phyloP scores from a whole-genome alignment of 1,284 basidiomycete species.

The Apiotrichum laibachii region DNA sequence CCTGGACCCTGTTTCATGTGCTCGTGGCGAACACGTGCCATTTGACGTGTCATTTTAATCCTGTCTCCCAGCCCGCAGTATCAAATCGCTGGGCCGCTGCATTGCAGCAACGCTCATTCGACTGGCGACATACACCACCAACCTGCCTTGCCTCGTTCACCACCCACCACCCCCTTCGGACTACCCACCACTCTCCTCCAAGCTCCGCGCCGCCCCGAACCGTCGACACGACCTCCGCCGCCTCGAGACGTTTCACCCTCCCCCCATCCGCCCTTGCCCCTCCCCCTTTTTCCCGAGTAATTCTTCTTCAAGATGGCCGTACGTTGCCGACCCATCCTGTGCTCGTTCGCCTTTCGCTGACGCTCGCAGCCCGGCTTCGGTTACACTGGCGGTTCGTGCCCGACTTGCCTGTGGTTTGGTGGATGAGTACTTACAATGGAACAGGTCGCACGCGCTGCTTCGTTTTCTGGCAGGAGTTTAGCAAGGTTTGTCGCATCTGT shows the following conservation, averaged over 20 bases:
- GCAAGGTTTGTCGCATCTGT: constrained; percentile 58
- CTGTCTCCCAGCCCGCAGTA: not conserved
- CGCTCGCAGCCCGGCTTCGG: constrained; percentile 59
- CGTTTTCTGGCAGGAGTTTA: constrained; percentile 87
- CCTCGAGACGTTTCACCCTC: not conserved
- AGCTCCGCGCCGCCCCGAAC: not conserved
- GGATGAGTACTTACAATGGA: constrained; percentile 1
- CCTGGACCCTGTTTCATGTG: no score
- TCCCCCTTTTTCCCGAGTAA: not conserved
- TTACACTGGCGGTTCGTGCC: constrained; percentile 61
- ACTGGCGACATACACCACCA: not conserved
- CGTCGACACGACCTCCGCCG: not conserved
- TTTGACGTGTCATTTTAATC: not conserved
- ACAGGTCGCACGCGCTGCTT: constrained; percentile 85
- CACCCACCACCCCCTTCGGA: not conserved
- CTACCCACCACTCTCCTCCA: not conserved
- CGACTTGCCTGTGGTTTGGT: no score
- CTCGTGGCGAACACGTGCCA: not conserved
- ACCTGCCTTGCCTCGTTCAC: not conserved
- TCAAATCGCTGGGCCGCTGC: not conserved
- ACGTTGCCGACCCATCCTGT: not conserved
- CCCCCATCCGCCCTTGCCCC: not conserved
- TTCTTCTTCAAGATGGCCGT: constrained; percentile 7
- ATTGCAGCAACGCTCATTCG: constrained; percentile 2
- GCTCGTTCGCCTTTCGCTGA: not conserved